A percentile compares a stretch with the other conserved stretches of the same genome.
phyloP scores from a whole-genome alignment of 1,139 yeast genomes.

The Blastobotrys niveus region DNA sequence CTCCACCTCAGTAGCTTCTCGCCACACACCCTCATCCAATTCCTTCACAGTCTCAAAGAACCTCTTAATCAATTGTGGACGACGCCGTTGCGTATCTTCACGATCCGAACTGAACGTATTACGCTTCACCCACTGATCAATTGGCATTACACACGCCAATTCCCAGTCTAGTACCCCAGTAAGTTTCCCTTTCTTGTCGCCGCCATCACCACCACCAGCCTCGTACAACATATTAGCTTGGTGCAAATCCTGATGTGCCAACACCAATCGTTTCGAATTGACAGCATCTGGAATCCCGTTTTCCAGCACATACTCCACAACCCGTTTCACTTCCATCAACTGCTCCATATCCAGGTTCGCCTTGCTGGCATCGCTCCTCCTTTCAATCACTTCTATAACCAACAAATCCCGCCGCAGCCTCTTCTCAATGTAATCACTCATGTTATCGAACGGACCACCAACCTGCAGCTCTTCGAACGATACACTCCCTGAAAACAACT shows the following conservation, averaged over 20 bases:
- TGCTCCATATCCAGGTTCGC: background rate
- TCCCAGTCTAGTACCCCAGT: slow-evolving; percentile 17
- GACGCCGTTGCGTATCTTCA: background rate
- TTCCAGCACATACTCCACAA: background rate
- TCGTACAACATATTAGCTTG: slow-evolving; percentile 14
- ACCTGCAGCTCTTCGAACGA: slow-evolving; percentile 8
- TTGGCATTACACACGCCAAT: slow-evolving; percentile 8
- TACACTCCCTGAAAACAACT: background rate
- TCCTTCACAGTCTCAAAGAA: slow-evolving; percentile 6
- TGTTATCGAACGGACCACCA: slow-evolving; percentile 13
- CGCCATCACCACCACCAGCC: too few relatives aligned
- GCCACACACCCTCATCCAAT: slow-evolving; percentile 2
- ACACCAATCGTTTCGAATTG: slow-evolving; percentile 6
- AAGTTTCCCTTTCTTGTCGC: slow-evolving; percentile 1
- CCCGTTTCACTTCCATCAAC: background rate
- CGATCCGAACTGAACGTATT: slow-evolving; percentile 7
- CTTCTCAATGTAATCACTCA: slow-evolving; percentile 3
- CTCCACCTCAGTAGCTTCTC: slow-evolving; percentile 3
- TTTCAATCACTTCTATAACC: background rate
- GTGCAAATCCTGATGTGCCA: slow-evolving; percentile 16
- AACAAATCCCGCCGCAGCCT: slow-evolving; percentile 10
- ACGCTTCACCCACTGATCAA: slow-evolving; percentile 13
- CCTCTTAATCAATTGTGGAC: slow-evolving; percentile 1
- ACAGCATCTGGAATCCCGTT: background rate
- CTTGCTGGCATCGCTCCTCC: too few relatives aligned